Evolutionary conservation across 495 filamentous ascomycete genomes (phyloP), one percentile per base, ranked within the genome.

Genomic region (Aspergillus taichungensis): DNA sequence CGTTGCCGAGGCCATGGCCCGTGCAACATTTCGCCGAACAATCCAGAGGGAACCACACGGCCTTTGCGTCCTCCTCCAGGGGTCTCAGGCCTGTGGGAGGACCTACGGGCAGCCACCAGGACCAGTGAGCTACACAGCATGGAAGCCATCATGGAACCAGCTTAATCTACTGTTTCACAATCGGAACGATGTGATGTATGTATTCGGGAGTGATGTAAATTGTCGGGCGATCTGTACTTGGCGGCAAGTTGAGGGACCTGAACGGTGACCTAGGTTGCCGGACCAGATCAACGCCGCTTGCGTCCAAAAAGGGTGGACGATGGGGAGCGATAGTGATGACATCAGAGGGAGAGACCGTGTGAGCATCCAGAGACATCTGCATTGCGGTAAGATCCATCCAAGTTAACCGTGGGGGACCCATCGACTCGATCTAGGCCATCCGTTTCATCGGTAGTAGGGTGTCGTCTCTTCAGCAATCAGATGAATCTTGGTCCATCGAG

Each of bases 81-180:
- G 5, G 53, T 75, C 14, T 76, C 70, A 63, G 75, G 76, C 49
- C 42, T 76, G 33, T 78, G 72, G 73, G 67, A 67, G 18, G 4
- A 24, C 18, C 18, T 24, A 24, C 18, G 18, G 18, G 18, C 18
- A 24, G 18, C 18, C 18, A 24, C 18, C 18, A 24, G 18, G 18
- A 24, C 2, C 18, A 24, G 4, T 24, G 18, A 4, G 18, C 18
- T 24, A 24, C 66, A 62, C 13, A 72, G 61, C 33, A 51, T 76
- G 47, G 60, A 68, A 38, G 61, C 61, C 34, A 55, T 78, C 10
- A 66, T 75, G 55, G 56, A 66, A 24, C 24, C 66, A 73, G 42
- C 45, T 76, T 12, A 56, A 64, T 34, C 33, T 61, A 10, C 50
- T 74, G 14, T 62, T 64, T 30, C 52, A 64, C 14, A 45, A 50